A percentile compares a stretch with the other conserved stretches of the same genome.
Evolutionary conservation across 2,329 filamentous ascomycete genomes (phyloP).

Genomic region (Clarireedia homoeocarpa): DNA sequence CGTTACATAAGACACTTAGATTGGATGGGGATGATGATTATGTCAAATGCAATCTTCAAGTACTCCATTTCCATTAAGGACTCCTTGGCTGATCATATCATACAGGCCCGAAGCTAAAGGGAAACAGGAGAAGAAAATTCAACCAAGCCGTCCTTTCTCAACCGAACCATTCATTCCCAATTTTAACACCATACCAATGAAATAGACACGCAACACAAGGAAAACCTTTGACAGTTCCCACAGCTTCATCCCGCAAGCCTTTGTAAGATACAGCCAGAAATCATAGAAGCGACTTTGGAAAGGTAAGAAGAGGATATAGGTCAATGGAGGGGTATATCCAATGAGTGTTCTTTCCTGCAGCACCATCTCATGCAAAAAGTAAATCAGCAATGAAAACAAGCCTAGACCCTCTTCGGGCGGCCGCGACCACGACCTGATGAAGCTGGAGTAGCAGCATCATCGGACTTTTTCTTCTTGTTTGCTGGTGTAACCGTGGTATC

Average conservation of each 20-base stretch:
- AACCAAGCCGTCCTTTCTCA: background rate
- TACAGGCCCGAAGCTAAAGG: background rate
- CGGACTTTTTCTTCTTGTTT: constrained; percentile 5
- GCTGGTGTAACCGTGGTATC: background rate
- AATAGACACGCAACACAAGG: background rate
- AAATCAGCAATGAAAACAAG: background rate
- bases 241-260: background rate
- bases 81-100: background rate
- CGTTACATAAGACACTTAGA: no score
- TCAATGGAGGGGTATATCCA: background rate
- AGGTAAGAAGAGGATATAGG: background rate
- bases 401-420: constrained; percentile 7
- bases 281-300: background rate
- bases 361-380: background rate
- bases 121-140: background rate
- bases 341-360: background rate
- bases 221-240: background rate
- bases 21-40: no score
- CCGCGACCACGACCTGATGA: constrained; percentile 4
- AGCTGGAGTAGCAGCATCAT: background rate
- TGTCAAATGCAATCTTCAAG: no score
- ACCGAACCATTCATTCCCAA: background rate
- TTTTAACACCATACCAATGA: background rate
- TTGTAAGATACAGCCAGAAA: background rate
- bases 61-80: no score